Conservation (phyloP, 2,329 filamentous ascomycete genomes). For the Nigrospora sphaerica region DNA sequence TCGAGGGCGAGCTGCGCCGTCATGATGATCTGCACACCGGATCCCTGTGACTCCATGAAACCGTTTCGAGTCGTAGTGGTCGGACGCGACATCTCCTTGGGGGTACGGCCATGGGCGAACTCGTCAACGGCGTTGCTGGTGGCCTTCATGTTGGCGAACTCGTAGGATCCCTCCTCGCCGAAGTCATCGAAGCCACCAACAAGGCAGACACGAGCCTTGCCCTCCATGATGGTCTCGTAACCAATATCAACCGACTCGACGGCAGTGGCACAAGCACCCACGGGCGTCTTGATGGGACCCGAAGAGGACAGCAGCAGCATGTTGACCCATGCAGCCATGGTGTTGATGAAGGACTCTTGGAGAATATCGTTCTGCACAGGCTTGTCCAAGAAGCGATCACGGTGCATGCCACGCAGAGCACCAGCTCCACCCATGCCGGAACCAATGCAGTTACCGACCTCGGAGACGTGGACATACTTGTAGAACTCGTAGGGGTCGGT, state of each 20-base stretch:
- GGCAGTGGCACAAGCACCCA: constrained; percentile 93
- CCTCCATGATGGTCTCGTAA: constrained; percentile 96
- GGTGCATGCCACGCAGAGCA: constrained; percentile 95
- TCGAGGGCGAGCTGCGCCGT: constrained; percentile 90
- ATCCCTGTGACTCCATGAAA: constrained; percentile 99
- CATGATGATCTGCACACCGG: constrained; percentile 98
- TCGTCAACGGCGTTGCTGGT: constrained; percentile 98
- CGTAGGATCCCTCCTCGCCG: constrained; percentile 97
- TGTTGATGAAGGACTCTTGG: constrained; percentile 99
- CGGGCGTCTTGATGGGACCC: constrained; percentile 96
- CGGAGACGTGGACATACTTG: constrained; percentile 97
- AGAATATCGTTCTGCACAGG: constrained; percentile 98
- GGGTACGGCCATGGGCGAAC: constrained; percentile 89
- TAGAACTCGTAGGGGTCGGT: constrained; percentile 99
- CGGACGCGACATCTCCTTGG: constrained; percentile 94
- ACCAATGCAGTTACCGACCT: constrained; percentile 96
- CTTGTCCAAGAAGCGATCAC: constrained; percentile 93
- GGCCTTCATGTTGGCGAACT: constrained; percentile 99
- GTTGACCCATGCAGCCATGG: constrained; percentile 99
- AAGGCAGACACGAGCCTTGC: constrained; percentile 94
- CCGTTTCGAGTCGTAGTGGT: constrained; percentile 94
- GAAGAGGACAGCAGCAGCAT: constrained; percentile 97
- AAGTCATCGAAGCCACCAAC: constrained; percentile 99
- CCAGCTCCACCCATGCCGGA: constrained; percentile 95
- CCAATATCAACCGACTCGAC: constrained; percentile 97